Percentiles rank a stretch among this genome's conserved stretches.
Evolutionary conservation across 805 yeast species (phyloP).

Genomic region (Yarrowia sp.): DNA sequence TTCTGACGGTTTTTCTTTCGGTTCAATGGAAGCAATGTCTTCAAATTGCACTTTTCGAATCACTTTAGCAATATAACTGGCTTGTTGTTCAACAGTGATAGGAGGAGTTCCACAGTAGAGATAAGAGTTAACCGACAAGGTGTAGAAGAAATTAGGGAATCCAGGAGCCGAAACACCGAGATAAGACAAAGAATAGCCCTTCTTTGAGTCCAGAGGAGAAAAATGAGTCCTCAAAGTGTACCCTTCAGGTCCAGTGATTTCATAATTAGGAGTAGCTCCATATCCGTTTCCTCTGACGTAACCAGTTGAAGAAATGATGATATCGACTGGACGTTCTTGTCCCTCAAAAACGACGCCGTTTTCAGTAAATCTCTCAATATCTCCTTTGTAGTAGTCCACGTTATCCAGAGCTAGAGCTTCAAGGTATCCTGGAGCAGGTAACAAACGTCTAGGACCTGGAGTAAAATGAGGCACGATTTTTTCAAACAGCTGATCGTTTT

Average conservation of each 20-base stretch:
- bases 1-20: constrained; percentile 13
- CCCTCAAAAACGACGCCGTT: constrained; percentile 29
- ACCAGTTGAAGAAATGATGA: constrained; percentile 26
- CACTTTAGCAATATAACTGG: constrained; percentile 13
- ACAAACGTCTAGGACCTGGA: constrained; percentile 29
- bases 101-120: constrained; percentile 25
- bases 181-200: constrained; percentile 12
- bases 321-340: constrained; percentile 16
- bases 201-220: background rate
- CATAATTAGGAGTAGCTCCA: constrained; percentile 15
- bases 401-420: constrained; percentile 29
- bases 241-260: background rate
- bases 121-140: constrained; percentile 24
- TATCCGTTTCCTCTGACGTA: constrained; percentile 20
- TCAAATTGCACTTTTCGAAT: constrained; percentile 20
- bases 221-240: background rate
- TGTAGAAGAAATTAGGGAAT: constrained; percentile 27
- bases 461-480: constrained; percentile 31
- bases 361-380: constrained; percentile 29
- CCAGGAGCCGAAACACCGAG: constrained; percentile 25
- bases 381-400: constrained; percentile 28
- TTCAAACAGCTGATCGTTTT: constrained; percentile 28
- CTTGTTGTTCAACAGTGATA: background rate
- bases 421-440: constrained; percentile 29
- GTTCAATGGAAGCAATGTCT: constrained; percentile 18